Percentiles rank a stretch among this genome's conserved stretches.
These are phyloP conservation scores for Geotrichum klebahnii DNA, from an alignment of 1,139 yeast species.

Conservation along the genomic window DNA sequence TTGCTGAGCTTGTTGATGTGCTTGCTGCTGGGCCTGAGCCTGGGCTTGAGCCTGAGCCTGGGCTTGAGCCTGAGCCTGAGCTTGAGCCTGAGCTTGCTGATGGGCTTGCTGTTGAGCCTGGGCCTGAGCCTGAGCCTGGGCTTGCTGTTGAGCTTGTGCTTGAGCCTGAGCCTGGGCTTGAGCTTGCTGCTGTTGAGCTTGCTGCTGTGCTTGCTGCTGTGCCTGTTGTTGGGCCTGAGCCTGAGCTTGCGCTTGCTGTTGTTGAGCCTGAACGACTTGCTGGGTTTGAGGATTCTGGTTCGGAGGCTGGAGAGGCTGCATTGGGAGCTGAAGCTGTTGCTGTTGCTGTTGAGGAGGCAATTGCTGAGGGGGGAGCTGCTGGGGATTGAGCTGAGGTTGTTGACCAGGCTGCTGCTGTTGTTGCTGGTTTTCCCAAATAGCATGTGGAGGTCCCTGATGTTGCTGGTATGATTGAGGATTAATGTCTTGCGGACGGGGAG, in stretches of 20 bases:
- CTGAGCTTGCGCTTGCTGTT: conserved; percentile 29
- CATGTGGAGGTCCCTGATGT: conserved; percentile 35
- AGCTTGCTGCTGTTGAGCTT: conserved; percentile 25
- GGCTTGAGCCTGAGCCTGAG: conserved; percentile 20
- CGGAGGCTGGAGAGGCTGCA: conserved; percentile 6
- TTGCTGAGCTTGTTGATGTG: conserved; percentile 19
- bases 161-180: conserved; percentile 17
- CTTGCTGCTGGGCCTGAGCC: conserved; percentile 19
- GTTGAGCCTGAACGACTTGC: conserved; percentile 28
- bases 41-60: conserved; percentile 23
- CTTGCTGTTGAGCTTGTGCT: conserved; percentile 26
- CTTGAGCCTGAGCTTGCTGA: conserved; percentile 18
- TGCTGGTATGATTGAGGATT: conserved; percentile 43
- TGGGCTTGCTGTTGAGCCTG: conserved; percentile 22
- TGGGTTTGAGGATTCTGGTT: conserved; percentile 24
- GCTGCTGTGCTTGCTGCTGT: conserved; percentile 26
- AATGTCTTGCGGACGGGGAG: conserved; percentile 42
- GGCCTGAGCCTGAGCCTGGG: conserved; percentile 24
- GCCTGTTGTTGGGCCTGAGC: conserved; percentile 22
- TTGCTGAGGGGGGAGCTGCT: conserved; percentile 26
- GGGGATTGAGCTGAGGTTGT: conserved; percentile 30
- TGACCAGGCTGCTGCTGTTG: conserved; percentile 31
- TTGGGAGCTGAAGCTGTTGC: conserved; percentile 24
- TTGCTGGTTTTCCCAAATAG: conserved; percentile 33
- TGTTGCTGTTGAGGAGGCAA: conserved; percentile 19